phyloP scores from a whole-genome alignment of 164 flowering plant species.

The Taxillus chinensis region DNA sequence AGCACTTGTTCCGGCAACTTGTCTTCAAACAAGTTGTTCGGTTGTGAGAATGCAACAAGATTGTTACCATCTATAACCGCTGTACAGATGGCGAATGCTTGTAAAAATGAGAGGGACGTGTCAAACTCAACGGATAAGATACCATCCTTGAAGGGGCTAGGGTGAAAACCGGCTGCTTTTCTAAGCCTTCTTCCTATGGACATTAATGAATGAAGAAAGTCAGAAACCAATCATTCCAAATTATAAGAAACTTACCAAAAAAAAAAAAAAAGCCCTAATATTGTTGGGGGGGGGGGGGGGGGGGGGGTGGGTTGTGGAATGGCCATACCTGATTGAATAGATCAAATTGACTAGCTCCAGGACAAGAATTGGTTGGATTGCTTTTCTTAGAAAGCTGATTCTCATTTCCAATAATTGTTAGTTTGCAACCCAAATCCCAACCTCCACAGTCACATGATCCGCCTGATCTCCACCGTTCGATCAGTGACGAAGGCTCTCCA shows the following conservation, averaged over 20 bases:
- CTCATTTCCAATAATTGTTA: slow-evolving; percentile 18
- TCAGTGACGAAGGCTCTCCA: slow-evolving; percentile 36
- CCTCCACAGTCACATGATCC: slow-evolving; percentile 50
- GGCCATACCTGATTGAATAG: slow-evolving; percentile 21
- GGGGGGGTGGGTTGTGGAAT: too few species aligned
- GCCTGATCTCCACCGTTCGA: slow-evolving; percentile 38
- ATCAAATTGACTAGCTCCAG: slow-evolving; percentile 9
- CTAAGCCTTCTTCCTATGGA: slow-evolving; percentile 22
- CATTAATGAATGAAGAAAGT: not conserved
- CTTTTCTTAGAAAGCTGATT: slow-evolving; percentile 9
- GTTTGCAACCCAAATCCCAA: slow-evolving; percentile 43
- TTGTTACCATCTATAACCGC: slow-evolving; percentile 22
- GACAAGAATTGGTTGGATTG: slow-evolving; percentile 1
- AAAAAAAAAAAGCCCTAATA: too few species aligned
- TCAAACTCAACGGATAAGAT: slow-evolving; percentile 28
- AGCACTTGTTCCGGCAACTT: slow-evolving; percentile 9
- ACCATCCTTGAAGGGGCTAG: slow-evolving; percentile 27
- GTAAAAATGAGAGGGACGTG: slow-evolving; percentile 28
- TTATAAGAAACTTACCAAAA: too few species aligned
- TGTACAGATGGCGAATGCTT: slow-evolving; percentile 35
- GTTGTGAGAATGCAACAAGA: slow-evolving; percentile 4
- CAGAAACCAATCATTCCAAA: too few species aligned
- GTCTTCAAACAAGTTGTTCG: slow-evolving; percentile 13
- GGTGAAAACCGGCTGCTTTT: slow-evolving; percentile 19
- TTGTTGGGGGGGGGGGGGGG: too few species aligned